Base-by-base conservation (phyloP, 306 rosid species). In the Quercus cerris region DNA sequence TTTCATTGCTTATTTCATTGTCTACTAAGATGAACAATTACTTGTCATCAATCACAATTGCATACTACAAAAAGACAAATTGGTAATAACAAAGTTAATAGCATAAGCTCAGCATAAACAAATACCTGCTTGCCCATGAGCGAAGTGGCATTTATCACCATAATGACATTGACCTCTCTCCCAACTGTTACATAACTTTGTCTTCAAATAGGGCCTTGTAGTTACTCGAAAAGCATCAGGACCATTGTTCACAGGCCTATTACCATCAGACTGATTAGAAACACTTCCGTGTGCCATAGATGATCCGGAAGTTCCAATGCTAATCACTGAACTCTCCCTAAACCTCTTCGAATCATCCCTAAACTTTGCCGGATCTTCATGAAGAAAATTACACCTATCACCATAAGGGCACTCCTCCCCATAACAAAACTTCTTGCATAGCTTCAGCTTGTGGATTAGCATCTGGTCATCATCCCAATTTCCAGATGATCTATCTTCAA, bases 351-450 rank as follows among this genome's bases (percentile, higher is more conserved):
- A 71, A 82, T 93, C 98, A 54, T 90, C 97, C 82, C 97, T 90
- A 80, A 85, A 93, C 87, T 87, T 96, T 0, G 90, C 72, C 3
- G 97, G 99, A 27, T 89, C 97, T 75, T 96, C 98, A 76, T 96
- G 99, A 77, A 89, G 97, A 86, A 96, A 96, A 83, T 81, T 91
- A 71, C 99, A 96, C 66, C 92, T 92, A 13, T 89, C 94, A 38
- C 99, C 99, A 75, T 91, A 96, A 56, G 97, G 97, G 77, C 99
- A 96, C 69, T 91, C 91, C 79, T 93, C 98, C 44, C 99, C 99
- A 74, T 87, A 93, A 78, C 86, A 89, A 79, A 80, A 96, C 92
- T 89, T 96, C 89, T 91, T 96, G 89, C 98, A 96, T 6, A 96
- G 85, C 89, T 93, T 96, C 98, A 96, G 89, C 89, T 88, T 90